Conservation (phyloP, 192 early-diverging fungal genomes). For the Coemansia sp. region DNA sequence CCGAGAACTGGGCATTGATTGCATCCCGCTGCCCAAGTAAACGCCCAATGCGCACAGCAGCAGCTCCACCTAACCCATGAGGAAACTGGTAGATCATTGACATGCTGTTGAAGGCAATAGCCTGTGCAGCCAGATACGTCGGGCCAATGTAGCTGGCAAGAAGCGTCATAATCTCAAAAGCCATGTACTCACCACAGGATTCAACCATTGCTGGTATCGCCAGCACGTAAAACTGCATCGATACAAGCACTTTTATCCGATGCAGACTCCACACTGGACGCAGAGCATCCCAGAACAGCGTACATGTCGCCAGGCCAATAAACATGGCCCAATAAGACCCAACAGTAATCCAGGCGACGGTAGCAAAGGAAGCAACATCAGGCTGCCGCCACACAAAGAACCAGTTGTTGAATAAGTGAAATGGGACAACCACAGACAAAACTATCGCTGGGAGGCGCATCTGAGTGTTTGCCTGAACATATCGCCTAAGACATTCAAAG, state of each 20-base stretch:
- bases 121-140: conserved; percentile 55
- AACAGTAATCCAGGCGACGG: conserved; percentile 79
- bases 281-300: conserved; percentile 56
- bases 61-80: conserved; percentile 56
- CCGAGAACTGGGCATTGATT: conserved; percentile 54
- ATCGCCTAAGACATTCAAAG: conserved; percentile 86
- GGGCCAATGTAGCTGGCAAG: conserved; percentile 57
- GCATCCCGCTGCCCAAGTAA: conserved; percentile 45
- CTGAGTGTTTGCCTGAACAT: conserved; percentile 77
- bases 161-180: conserved; percentile 56
- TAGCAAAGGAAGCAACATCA: conserved; percentile 65
- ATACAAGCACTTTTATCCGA: conserved; percentile 51
- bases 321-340: conserved; percentile 80
- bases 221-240: conserved; percentile 52
- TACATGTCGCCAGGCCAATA: conserved; percentile 63
- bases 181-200: conserved; percentile 67
- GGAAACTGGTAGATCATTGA: conserved; percentile 56
- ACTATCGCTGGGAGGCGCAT: conserved; percentile 68
- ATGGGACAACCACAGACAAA: conserved; percentile 22
- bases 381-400: conserved; percentile 69
- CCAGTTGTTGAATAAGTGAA: conserved; percentile 71
- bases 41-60: conserved; percentile 57
- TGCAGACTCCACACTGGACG: conserved; percentile 59
- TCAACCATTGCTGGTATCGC: conserved; percentile 75
- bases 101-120: conserved; percentile 59